These are phyloP conservation scores for Collariella sp. DNA, from an alignment of 495 filamentous ascomycete species.

Conservation along the genomic window DNA sequence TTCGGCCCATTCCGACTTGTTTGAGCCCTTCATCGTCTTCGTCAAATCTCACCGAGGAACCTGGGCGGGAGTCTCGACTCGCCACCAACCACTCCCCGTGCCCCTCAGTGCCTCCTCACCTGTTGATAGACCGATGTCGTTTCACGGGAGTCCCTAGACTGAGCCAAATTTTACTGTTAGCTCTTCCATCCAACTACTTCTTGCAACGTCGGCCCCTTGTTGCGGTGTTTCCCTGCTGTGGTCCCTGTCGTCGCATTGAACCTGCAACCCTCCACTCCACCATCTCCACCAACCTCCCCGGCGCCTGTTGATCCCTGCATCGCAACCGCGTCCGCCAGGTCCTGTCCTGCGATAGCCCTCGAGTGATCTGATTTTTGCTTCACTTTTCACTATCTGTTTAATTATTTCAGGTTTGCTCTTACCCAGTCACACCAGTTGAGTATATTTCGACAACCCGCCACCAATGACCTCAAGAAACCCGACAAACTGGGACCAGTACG, in stretches of 20 bases:
- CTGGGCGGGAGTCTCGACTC: too few species aligned
- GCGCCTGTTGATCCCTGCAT: conserved; percentile 1
- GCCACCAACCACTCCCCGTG: too few species aligned
- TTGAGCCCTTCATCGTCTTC: too few species aligned
- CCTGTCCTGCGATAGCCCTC: background rate
- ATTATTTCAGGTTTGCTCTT: background rate
- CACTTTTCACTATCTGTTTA: too few species aligned
- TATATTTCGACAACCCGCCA: background rate
- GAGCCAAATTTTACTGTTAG: too few species aligned
- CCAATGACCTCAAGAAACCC: conserved; percentile 36
- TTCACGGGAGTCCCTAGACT: too few species aligned
- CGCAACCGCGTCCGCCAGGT: background rate
- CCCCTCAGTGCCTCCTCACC: too few species aligned
- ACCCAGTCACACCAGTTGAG: background rate
- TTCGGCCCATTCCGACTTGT: background rate
- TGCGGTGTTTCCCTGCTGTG: too few species aligned
- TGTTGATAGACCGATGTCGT: too few species aligned
- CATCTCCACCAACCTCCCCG: background rate
- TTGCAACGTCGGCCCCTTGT: too few species aligned
- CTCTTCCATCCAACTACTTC: background rate
- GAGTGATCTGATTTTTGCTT: too few species aligned
- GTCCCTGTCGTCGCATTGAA: background rate
- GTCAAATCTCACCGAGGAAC: too few species aligned
- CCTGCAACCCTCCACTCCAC: background rate
- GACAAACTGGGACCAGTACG: conserved; percentile 47